phyloP scores from a whole-genome alignment of 2,329 filamentous ascomycete genomes.

The Claviceps quebecensis region DNA sequence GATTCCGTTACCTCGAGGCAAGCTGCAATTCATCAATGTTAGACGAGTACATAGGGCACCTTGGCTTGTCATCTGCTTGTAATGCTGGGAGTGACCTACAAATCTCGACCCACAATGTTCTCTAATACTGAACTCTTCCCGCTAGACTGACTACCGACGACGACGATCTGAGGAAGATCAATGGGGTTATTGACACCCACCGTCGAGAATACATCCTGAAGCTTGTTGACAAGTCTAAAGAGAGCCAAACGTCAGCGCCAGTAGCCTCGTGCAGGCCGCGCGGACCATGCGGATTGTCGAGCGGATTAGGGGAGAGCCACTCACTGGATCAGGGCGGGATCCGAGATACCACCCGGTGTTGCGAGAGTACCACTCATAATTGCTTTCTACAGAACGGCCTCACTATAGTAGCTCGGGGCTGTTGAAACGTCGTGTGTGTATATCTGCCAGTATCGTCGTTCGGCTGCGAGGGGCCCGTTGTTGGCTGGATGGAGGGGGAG shows the following conservation, averaged over 20 bases:
- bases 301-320: constrained; percentile 8
- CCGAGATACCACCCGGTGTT: constrained; percentile 46
- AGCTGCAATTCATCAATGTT: constrained; percentile 34
- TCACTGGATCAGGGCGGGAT: constrained; percentile 53
- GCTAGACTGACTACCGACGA: constrained; percentile 96
- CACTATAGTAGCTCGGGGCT: neutral
- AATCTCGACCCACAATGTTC: constrained; percentile 97
- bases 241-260: constrained; percentile 2
- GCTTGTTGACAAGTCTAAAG: constrained; percentile 79
- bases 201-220: constrained; percentile 97
- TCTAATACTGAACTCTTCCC: constrained; percentile 98
- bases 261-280: neutral
- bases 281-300: neutral
- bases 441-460: neutral
- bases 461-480: neutral
- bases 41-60: neutral
- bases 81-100: constrained; percentile 46
- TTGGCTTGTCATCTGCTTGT: neutral
- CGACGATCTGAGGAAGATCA: constrained; percentile 94
- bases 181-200: constrained; percentile 99
- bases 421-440: neutral
- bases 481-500: constrained; percentile 1
- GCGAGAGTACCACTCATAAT: constrained; percentile 24
- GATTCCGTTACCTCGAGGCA: constrained; percentile 94
- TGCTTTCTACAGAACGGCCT: constrained; percentile 5